phyloP scores from a whole-genome alignment of 2,329 filamentous ascomycete species.

The Penicillium occitanis region DNA sequence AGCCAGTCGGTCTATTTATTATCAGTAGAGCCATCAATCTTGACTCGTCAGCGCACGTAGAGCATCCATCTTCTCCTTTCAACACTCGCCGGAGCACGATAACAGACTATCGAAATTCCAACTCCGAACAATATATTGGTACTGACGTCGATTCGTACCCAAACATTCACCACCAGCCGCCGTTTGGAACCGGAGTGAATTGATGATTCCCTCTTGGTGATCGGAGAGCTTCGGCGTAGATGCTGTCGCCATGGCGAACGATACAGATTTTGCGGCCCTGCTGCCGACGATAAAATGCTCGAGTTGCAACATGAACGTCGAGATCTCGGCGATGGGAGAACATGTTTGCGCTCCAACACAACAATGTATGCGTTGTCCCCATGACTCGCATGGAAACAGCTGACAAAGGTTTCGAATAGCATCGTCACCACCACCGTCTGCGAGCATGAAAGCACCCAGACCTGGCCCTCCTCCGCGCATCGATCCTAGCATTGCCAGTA shows the following conservation, averaged over 20 bases:
- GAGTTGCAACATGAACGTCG: constrained; percentile 71
- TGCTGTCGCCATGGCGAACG: constrained; percentile 31
- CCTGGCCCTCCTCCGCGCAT: constrained; percentile 54
- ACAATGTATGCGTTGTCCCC: constrained; percentile 27
- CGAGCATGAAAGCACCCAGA: constrained; percentile 42
- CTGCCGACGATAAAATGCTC: constrained; percentile 88
- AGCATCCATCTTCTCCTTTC: neutral
- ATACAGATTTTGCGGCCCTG: constrained; percentile 64
- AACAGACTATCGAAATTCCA: constrained; percentile 13
- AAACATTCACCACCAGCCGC: neutral
- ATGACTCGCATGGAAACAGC: constrained; percentile 1
- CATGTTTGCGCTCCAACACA: constrained; percentile 62
- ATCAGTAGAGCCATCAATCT: constrained; percentile 12
- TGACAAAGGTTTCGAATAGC: constrained; percentile 30
- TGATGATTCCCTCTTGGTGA: constrained; percentile 18
- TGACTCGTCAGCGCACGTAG: neutral
- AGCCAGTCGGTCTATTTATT: constrained; percentile 11
- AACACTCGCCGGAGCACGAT: constrained; percentile 5
- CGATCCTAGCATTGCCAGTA: constrained; percentile 60
- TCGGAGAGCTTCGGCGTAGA: constrained; percentile 17
- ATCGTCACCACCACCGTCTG: constrained; percentile 27
- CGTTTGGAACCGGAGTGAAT: neutral
- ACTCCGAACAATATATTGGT: constrained; percentile 14
- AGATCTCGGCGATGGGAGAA: constrained; percentile 82
- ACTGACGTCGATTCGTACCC: constrained; percentile 1